Evolutionary conservation across 192 early-diverging fungal species (phyloP).

Genomic region (Coemansia sp.): DNA sequence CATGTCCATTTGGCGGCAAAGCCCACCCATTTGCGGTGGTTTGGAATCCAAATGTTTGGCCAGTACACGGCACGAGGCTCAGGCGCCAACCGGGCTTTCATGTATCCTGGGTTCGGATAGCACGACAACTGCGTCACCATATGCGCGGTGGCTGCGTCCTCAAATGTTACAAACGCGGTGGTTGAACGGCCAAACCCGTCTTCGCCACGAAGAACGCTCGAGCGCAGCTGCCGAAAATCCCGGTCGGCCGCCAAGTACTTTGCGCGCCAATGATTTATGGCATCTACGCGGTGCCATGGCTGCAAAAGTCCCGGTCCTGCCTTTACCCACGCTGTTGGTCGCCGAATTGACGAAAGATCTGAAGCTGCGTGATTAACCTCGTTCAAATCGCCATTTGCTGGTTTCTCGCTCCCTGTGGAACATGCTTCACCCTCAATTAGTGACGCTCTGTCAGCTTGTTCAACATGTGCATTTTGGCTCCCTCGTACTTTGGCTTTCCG

Average conservation of each 20-base stretch:
- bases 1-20: slow-evolving; percentile 56
- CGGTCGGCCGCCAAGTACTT: slow-evolving; percentile 60
- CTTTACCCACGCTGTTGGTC: slow-evolving; percentile 33
- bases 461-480: not conserved
- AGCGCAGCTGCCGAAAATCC: slow-evolving; percentile 53
- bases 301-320: slow-evolving; percentile 44
- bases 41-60: slow-evolving; percentile 69
- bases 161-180: slow-evolving; percentile 80
- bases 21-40: slow-evolving; percentile 57
- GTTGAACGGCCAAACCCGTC: slow-evolving; percentile 46
- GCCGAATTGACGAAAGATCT: not conserved
- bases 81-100: slow-evolving; percentile 63
- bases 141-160: slow-evolving; percentile 68
- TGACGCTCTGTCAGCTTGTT: not conserved
- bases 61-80: slow-evolving; percentile 77
- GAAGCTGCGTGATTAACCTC: not conserved
- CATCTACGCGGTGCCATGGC: slow-evolving; percentile 65
- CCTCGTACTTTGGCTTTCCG: not conserved
- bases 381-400: not conserved
- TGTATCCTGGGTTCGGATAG: slow-evolving; percentile 65
- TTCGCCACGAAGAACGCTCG: slow-evolving; percentile 6
- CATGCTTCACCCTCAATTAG: not conserved
- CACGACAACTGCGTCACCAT: slow-evolving; percentile 67
- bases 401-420: not conserved
- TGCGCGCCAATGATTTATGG: slow-evolving; percentile 63